Percentiles rank a stretch among this genome's conserved stretches.
Conservation (phyloP, 441 rosid species). For the Eruca vesicaria region DNA sequence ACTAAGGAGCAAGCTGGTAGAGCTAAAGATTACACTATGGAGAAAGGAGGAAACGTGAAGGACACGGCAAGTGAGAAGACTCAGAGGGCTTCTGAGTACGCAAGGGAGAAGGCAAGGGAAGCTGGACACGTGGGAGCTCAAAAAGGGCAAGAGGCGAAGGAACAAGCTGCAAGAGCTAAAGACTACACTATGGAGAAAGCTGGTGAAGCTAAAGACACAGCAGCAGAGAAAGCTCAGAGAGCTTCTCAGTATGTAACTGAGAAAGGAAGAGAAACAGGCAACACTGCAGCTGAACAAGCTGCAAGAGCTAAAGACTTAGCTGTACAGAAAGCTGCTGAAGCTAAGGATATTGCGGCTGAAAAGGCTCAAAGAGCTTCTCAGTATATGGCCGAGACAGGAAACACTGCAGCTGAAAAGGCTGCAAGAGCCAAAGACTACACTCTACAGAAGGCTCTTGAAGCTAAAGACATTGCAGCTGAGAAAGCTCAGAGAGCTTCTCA, state of each 20-base stretch:
- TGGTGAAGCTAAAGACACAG: conserved; percentile 40
- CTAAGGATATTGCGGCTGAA: conserved; percentile 39
- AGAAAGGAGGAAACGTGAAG: conserved; percentile 29
- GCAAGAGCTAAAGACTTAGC: conserved; percentile 9
- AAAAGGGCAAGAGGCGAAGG: conserved; percentile 16
- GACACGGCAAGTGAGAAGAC: conserved; percentile 43
- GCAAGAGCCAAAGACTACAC: conserved; percentile 30
- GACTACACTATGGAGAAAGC: conserved; percentile 19
- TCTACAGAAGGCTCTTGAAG: conserved; percentile 27
- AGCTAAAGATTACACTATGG: conserved; percentile 21
- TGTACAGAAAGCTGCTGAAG: conserved; percentile 17
- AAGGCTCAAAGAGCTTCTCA: conserved; percentile 41
- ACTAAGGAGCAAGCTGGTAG: conserved; percentile 14
- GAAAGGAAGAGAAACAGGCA: conserved; percentile 38
- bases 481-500: conserved; percentile 40
- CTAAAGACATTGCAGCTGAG: conserved; percentile 40
- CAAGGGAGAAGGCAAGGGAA: conserved; percentile 37
- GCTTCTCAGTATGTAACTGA: conserved; percentile 26
- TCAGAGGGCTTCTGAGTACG: conserved; percentile 30
- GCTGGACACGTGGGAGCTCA: conserved; percentile 19
- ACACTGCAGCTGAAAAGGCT: conserved; percentile 26
- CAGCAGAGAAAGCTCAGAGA: conserved; percentile 39
- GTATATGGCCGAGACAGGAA: conserved; percentile 41
- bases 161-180: conserved; percentile 23
- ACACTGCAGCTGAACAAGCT: conserved; percentile 34